Conservation (phyloP, 805 yeast species). For the Danielia reshetovae region DNA sequence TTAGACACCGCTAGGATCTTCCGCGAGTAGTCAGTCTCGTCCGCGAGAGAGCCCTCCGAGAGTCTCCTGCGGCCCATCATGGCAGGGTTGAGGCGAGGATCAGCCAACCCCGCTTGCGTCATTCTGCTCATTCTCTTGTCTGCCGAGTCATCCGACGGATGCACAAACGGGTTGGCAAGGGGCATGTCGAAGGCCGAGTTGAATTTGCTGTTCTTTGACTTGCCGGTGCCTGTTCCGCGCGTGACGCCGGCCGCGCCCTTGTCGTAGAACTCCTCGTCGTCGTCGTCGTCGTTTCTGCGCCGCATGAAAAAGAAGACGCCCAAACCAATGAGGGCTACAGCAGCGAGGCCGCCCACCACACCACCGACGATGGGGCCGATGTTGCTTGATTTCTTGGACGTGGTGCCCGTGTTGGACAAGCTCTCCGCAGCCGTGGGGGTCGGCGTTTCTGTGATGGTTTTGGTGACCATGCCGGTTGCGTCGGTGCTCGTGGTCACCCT, state of each 20-base stretch:
- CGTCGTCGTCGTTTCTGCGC: conserved; percentile 46
- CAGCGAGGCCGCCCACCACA: conserved; percentile 42
- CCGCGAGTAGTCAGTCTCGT: conserved; percentile 76
- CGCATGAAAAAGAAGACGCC: conserved; percentile 30
- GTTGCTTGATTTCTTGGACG: conserved; percentile 23
- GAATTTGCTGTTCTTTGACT: conserved; percentile 21
- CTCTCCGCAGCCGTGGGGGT: conserved; percentile 5
- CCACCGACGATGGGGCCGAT: conserved; percentile 44
- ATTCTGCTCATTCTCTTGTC: conserved; percentile 14
- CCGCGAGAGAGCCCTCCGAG: conserved; percentile 83
- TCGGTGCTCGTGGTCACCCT: neutral
- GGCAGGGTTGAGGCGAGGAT: conserved; percentile 67
- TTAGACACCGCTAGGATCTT: conserved; percentile 84
- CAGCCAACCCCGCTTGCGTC: conserved; percentile 26
- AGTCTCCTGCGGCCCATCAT: conserved; percentile 81
- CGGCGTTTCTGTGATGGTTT: conserved; percentile 13
- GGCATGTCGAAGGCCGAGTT: conserved; percentile 35
- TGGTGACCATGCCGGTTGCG: conserved; percentile 1
- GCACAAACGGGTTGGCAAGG: conserved; percentile 59
- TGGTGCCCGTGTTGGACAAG: conserved; percentile 1
- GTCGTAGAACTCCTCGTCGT: conserved; percentile 37
- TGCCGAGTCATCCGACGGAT: conserved; percentile 48
- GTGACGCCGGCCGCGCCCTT: conserved; percentile 31
- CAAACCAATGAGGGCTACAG: conserved; percentile 20
- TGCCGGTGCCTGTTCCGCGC: conserved; percentile 34